Base-by-base conservation (phyloP, 495 filamentous ascomycete genomes). In the Tuber melanosporum region DNA sequence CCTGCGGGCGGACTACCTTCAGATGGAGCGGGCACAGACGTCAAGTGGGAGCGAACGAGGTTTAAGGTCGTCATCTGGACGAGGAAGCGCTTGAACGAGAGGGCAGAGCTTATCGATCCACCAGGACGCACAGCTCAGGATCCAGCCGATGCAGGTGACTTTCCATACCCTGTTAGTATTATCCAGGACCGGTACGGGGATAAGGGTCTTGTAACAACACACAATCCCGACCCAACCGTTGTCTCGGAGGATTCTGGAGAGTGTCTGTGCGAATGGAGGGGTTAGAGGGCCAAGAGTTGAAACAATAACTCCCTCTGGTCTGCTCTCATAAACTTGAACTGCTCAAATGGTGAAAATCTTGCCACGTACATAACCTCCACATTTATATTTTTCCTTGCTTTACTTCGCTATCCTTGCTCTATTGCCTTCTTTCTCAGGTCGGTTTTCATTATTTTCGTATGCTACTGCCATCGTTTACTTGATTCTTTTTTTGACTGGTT, bases 31-130 rank as follows among this genome's bases (percentile, higher is more conserved):
- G 88, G 89, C 22, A 85, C 92, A 32, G 92, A 92, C 41, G 93
- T 95, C 76, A 95, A 92, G 22, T 97, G 92, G 90, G 86, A 91
- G 1, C 88, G 94, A 78, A 96, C 94, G 4, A 90, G 95, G 15
- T 93, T 96, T 84, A 89, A 93, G 14, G 92, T 98, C 8, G 91
- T 94, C 81, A 96, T 98, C 74, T 99, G 94, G 94, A 99, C 95
- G 12, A 84, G 81, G 32, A 73, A 74, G 9, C 70, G 78, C 22
- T 52, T 70, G 77, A 79, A 17, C 15, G 72, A 41, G 10, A 44
- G 45, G 32, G 73, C 32, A 75, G 77, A 73, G 39, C 15, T 77
- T 43, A 42, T 80, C 32, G 45, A 41, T 5, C 20, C 36, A 17
- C 15, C 66, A 72, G 74, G 76, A 70, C 71, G 62, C 73, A 72